phyloP scores from a whole-genome alignment of 371 early-diverging fungal species.

The Astathelohania contejeani region DNA sequence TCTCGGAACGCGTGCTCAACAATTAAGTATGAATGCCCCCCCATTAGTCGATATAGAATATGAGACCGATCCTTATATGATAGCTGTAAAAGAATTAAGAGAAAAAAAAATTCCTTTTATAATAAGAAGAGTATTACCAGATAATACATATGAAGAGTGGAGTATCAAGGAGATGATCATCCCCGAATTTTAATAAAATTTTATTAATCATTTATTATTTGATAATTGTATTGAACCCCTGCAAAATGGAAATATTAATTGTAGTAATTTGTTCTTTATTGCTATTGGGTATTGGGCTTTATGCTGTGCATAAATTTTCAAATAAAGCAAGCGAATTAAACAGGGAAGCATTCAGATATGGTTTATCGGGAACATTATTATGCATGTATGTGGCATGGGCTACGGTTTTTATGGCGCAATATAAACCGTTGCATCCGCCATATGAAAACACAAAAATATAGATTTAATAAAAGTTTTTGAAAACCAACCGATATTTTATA shows the following conservation, averaged over 20 bases:
- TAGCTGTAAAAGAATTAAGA: constrained; percentile 85
- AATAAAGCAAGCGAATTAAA: background rate
- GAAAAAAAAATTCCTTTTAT: constrained; percentile 83
- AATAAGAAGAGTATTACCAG: constrained; percentile 81
- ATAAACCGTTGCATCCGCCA: too few relatives aligned
- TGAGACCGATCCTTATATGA: constrained; percentile 84
- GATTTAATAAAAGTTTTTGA: too few relatives aligned
- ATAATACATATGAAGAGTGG: constrained; percentile 92
- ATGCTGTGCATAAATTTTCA: background rate
- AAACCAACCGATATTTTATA: too few relatives aligned
- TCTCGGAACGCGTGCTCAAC: constrained; percentile 63
- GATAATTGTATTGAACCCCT: background rate
- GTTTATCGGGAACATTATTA: too few relatives aligned
- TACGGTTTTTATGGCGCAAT: too few relatives aligned
- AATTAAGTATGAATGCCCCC: constrained; percentile 77
- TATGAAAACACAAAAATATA: too few relatives aligned
- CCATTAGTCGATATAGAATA: constrained; percentile 86
- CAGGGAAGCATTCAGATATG: too few relatives aligned
- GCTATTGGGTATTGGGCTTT: background rate
- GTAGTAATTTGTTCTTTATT: constrained; percentile 2
- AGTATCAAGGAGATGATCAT: constrained; percentile 70
- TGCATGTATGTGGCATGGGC: too few relatives aligned
- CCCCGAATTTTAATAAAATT: constrained; percentile 40
- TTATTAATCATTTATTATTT: too few relatives aligned
- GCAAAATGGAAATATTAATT: background rate